A percentile compares a stretch with the other conserved stretches of the same genome.
Evolutionary conservation across 1,284 basidiomycete genomes (phyloP).

Genomic region (Heterobasidion occidentale): DNA sequence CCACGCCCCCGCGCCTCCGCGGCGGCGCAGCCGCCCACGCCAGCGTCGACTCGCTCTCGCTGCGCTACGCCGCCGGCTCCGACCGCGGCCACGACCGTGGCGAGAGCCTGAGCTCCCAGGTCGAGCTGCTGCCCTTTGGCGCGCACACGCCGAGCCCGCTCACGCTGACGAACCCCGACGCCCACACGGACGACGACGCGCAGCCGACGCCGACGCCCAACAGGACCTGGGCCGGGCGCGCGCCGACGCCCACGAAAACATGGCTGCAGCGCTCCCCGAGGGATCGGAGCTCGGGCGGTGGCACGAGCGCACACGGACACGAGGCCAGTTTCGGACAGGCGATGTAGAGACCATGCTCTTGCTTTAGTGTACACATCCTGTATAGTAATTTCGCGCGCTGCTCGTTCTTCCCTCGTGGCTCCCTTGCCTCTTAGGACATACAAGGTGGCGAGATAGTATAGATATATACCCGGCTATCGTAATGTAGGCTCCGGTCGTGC

Average conservation of each 20-base stretch:
- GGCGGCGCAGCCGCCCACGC: slow-evolving; percentile 21
- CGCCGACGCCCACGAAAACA: slow-evolving; percentile 3
- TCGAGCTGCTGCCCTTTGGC: neutral
- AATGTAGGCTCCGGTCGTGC: no score
- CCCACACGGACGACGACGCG: slow-evolving; percentile 14
- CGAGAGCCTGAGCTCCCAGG: neutral
- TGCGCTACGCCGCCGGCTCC: slow-evolving; percentile 1
- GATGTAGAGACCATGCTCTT: neutral
- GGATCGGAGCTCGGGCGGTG: neutral
- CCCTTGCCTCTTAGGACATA: no score
- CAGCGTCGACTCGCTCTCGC: neutral
- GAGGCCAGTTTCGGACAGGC: neutral
- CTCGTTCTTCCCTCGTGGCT: no score
- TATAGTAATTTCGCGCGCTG: no score
- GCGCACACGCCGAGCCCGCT: slow-evolving; percentile 4
- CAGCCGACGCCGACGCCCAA: slow-evolving; percentile 13
- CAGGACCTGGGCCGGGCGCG: neutral
- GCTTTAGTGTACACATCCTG: neutral
- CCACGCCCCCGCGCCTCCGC: neutral
- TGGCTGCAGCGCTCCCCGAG: slow-evolving; percentile 6
- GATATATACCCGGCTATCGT: no score
- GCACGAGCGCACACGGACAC: neutral
- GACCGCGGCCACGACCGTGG: neutral
- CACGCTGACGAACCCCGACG: slow-evolving; percentile 18
- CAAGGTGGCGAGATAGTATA: no score